Evolutionary conservation across 2,329 filamentous ascomycete species (phyloP).

Genomic region (Ramularia collo-cygni): DNA sequence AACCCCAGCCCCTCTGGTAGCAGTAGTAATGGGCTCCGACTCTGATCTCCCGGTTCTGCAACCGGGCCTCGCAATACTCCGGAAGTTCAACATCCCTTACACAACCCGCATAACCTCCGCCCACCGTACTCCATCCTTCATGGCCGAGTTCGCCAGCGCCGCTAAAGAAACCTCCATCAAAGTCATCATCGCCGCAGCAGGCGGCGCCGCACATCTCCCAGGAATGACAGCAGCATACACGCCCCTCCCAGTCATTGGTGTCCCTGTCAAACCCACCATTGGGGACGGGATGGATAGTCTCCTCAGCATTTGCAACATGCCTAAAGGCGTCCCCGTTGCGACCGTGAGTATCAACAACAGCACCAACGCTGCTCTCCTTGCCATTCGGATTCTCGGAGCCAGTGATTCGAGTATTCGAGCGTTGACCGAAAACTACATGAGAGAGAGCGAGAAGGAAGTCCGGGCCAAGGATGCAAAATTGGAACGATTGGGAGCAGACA

Average conservation of each 20-base stretch:
- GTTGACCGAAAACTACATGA: slow-evolving; percentile 55
- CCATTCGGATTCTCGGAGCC: slow-evolving; percentile 37
- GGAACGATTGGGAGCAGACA: slow-evolving; percentile 43
- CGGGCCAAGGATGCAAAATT: slow-evolving; percentile 55
- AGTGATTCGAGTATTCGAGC: slow-evolving; percentile 48
- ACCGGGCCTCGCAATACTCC: slow-evolving; percentile 59
- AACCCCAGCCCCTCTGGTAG: slow-evolving; percentile 65
- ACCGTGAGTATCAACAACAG: slow-evolving; percentile 42
- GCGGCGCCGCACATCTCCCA: slow-evolving; percentile 46
- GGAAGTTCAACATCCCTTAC: slow-evolving; percentile 65
- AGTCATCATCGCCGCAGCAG: slow-evolving; percentile 44
- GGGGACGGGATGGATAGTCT: slow-evolving; percentile 46
- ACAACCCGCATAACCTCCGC: slow-evolving; percentile 72
- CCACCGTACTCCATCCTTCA: slow-evolving; percentile 45
- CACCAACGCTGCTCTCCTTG: slow-evolving; percentile 42
- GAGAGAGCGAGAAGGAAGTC: slow-evolving; percentile 58
- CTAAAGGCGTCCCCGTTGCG: slow-evolving; percentile 37
- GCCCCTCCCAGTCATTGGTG: slow-evolving; percentile 44
- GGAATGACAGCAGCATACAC: slow-evolving; percentile 48
- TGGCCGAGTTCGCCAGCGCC: slow-evolving; percentile 38
- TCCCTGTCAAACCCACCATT: slow-evolving; percentile 44
- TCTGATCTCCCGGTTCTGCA: slow-evolving; percentile 65
- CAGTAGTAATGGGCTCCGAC: slow-evolving; percentile 79
- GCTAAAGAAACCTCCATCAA: slow-evolving; percentile 33
- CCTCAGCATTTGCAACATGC: slow-evolving; percentile 48